phyloP scores from a whole-genome alignment of 2,329 filamentous ascomycete genomes.

The Aureobasidium sp. region DNA sequence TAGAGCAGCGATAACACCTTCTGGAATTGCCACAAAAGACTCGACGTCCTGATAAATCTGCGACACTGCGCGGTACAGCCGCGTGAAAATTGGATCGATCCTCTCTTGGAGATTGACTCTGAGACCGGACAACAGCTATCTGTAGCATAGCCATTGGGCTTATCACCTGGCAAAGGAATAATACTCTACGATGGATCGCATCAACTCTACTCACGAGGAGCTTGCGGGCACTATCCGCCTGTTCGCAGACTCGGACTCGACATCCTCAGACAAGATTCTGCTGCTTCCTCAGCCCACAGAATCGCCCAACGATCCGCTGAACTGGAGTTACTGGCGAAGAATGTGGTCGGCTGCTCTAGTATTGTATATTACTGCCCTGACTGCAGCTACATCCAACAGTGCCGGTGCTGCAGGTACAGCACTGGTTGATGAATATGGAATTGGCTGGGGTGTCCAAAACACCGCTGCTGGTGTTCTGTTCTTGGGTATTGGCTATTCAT shows the following conservation, averaged over 20 bases:
- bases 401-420: constrained; percentile 47
- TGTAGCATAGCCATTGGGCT: neutral
- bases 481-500: constrained; percentile 50
- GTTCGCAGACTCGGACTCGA: constrained; percentile 19
- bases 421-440: constrained; percentile 44
- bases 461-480: constrained; percentile 52
- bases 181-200: neutral
- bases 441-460: constrained; percentile 47
- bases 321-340: constrained; percentile 26
- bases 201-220: constrained; percentile 2
- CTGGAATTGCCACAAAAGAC: constrained; percentile 4
- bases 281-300: constrained; percentile 46
- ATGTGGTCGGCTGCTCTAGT: constrained; percentile 39
- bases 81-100: neutral
- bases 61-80: neutral
- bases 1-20: constrained; percentile 5
- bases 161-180: neutral
- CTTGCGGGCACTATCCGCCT: constrained; percentile 14
- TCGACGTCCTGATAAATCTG: neutral
- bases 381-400: constrained; percentile 51
- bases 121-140: neutral
- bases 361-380: constrained; percentile 48
- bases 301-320: constrained; percentile 27
- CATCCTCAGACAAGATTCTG: constrained; percentile 37
- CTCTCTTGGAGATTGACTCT: neutral